Conservation (phyloP, 768 basidiomycete species). For the Erythrobasidium yunnanense region DNA sequence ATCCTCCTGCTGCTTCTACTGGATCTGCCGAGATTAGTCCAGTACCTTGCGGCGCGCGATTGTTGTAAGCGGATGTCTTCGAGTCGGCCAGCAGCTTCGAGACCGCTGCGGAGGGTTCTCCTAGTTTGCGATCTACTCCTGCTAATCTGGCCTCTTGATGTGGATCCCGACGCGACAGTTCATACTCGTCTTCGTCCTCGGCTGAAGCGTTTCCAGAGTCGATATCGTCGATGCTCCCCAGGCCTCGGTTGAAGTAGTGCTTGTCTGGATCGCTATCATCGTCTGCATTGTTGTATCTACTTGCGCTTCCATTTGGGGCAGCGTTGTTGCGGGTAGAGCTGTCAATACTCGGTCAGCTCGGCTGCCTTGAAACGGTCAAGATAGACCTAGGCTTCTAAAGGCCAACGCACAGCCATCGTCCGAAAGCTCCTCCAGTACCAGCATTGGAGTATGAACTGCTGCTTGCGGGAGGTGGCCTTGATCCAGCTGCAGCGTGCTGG, state of each 20-base stretch:
- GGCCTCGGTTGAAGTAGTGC: constrained; percentile 13
- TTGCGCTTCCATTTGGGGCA: background rate
- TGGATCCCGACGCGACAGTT: background rate
- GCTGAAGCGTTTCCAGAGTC: constrained; percentile 9
- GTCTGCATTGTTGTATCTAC: background rate
- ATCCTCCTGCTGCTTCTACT: background rate
- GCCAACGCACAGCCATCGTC: constrained; percentile 24
- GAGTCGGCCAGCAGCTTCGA: background rate
- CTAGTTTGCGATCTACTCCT: background rate
- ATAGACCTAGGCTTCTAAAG: too few relatives aligned
- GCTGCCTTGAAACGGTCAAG: too few relatives aligned
- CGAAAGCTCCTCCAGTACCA: constrained; percentile 11
- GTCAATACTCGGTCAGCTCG: background rate
- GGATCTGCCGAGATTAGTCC: background rate
- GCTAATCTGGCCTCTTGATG: background rate
- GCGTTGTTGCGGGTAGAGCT: constrained; percentile 16
- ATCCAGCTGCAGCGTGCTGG: background rate
- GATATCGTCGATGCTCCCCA: constrained; percentile 5
- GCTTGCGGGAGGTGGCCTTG: background rate
- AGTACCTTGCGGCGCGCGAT: too few relatives aligned
- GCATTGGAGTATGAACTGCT: background rate
- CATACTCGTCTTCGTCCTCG: constrained; percentile 21
- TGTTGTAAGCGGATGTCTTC: too few relatives aligned
- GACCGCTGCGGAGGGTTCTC: background rate
- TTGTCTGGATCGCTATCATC: constrained; percentile 17